phyloP scores from a whole-genome alignment of 352 stramenopile species.

The Poterioochromonas sp. region DNA sequence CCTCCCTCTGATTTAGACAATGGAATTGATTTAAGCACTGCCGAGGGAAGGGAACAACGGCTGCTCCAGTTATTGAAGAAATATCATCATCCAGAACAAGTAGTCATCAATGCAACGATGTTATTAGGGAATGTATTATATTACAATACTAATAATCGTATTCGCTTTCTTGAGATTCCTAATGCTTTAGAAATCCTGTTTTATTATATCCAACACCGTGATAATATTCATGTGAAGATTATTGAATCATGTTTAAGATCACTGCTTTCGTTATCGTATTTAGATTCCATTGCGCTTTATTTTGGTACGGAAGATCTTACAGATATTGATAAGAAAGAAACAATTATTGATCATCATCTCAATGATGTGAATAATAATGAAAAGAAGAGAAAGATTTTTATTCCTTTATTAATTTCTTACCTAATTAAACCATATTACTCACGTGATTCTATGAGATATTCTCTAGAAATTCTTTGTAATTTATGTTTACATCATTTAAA shows the following conservation, averaged over 20 bases:
- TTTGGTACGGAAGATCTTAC: background rate
- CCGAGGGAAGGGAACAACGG: too few relatives aligned
- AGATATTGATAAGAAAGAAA: too few relatives aligned
- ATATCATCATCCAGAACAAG: too few relatives aligned
- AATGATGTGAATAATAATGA: too few relatives aligned
- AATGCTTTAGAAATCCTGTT: constrained; percentile 13
- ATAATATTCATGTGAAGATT: background rate
- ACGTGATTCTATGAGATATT: background rate
- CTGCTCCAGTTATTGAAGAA: too few relatives aligned
- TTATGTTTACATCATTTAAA: constrained; percentile 27
- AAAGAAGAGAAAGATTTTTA: too few relatives aligned
- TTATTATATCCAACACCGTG: background rate
- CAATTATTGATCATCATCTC: too few relatives aligned
- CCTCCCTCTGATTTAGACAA: too few relatives aligned
- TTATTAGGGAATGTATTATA: constrained; percentile 24
- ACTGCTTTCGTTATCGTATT: constrained; percentile 26
- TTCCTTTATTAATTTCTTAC: constrained; percentile 19
- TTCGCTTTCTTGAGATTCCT: constrained; percentile 26
- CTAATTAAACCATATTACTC: background rate
- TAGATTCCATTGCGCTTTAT: constrained; percentile 19
- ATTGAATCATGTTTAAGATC: background rate
- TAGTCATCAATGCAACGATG: background rate
- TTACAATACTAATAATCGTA: constrained; percentile 32
- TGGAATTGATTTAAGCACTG: too few relatives aligned
- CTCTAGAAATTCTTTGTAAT: constrained; percentile 27